Evolutionary conservation across 495 filamentous ascomycete genomes (phyloP), one percentile per base, ranked within the genome.

Genomic region (Barbatosphaeria neglecta): DNA sequence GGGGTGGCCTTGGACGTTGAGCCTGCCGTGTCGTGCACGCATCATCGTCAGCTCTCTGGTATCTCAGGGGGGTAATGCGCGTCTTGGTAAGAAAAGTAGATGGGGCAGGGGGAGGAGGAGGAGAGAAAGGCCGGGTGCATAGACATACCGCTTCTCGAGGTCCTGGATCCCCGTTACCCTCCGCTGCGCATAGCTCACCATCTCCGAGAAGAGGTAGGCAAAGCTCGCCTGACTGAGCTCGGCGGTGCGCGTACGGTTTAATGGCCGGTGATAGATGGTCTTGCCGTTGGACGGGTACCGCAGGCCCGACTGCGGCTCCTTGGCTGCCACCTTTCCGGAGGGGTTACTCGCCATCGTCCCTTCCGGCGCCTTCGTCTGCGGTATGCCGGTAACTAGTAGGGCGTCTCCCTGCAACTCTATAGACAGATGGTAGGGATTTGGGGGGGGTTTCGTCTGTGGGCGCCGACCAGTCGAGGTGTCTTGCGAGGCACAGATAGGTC

Each of bases 241-340:
- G 22, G 85, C 74, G 50, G 82, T 86, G 58, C 84, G 84, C 58
- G 78, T 86, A 44, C 92, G 84, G 63, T 94, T 94, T 40, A 97
- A 72, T 50, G 94, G 86, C 45, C 93, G 79, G 74, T 97, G 87
- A 67, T 97, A 99, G 66, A 99, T 96, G 42, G 89, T 95, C 66
- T 96, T 96, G 66, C 86, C 86, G 60, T 83, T 92, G 22, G 86
- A 84, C n/a, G 92, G 89, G 55, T 94, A 87, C 49, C 89, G 84
- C 42, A 98, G 84, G n/a, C 84, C 87, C 8, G 78, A 63, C 38
- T 70, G 53, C n/a, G n/a, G n/a, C 23, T 67, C 62, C 51, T 59
- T 57, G 44, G 54, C 52, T 60, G 52, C 55, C 48, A 50, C 56
- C 60, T 66, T 70, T 53, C 31, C 54, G 46, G 58, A 56, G 45